A percentile compares a stretch with the other conserved stretches of the same genome.
Conservation (phyloP, 306 rosid species). For the Spatholobus suberectus region DNA sequence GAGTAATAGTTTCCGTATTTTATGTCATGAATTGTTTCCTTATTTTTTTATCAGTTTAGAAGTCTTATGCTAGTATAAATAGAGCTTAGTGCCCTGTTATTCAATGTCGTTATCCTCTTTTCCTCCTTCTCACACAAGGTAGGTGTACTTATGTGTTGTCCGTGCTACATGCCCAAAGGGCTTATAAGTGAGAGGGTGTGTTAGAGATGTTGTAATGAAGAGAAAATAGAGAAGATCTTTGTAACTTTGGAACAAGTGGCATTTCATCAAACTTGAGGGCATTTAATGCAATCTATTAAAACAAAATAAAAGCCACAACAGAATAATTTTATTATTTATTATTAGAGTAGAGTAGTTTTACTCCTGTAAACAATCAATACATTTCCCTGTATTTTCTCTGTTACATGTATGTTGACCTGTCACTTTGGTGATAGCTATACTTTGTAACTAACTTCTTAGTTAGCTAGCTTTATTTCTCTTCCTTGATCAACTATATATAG, state of each 20-base stretch:
- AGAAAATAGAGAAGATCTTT: conserved; percentile 15
- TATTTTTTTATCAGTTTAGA: not conserved
- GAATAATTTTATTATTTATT: not conserved
- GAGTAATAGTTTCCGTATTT: not conserved
- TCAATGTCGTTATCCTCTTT: not conserved
- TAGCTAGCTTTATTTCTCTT: no score
- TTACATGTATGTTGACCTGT: no score
- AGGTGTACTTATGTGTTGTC: not conserved
- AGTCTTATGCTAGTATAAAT: not conserved
- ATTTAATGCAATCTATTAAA: not conserved
- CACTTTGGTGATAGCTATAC: no score
- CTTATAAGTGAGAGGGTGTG: not conserved
- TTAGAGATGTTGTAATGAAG: not conserved
- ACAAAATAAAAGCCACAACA: not conserved
- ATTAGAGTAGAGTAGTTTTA: no score
- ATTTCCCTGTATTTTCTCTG: no score
- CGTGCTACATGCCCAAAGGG: not conserved
- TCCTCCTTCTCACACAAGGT: not conserved
- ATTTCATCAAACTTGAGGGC: not conserved
- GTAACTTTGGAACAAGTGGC: not conserved
- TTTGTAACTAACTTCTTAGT: no score
- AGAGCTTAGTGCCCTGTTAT: not conserved
- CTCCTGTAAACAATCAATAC: no score
- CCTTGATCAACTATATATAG: no score
- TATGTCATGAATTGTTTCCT: not conserved